Evolutionary conservation across 495 filamentous ascomycete genomes (phyloP), one percentile per base, ranked within the genome.

Genomic region (Halenospora varia): DNA sequence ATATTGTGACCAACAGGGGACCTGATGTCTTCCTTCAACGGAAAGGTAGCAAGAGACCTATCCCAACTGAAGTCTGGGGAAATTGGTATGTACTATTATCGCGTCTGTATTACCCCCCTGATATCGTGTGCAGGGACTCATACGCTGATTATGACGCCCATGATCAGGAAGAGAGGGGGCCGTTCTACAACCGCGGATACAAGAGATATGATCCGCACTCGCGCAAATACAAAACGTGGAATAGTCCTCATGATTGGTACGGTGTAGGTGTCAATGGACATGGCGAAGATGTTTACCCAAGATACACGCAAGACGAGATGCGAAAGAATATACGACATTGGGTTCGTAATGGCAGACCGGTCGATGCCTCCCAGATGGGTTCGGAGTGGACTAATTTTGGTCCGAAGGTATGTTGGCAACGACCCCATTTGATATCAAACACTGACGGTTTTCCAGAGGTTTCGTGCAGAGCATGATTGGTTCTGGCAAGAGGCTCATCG

Each of bases 11-110:
- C 2, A 68, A 68, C 41, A 71, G 65, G 54, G 76, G 75, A 4
- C 75, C 76, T 1, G 75, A 78, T 59, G 74, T 79, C 1, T 77
- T 70, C 42, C 58, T 78, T 22, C 50, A 57, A 25, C 56, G 55
- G 13, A 23, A 60, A 41, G 45, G 54, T 23, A 58, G 51, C 39
- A 25, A 3, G 25, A 35, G 29, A 0, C 58, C 63, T 25, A 65
- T 65, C 52, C 45, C 15, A 10, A 40, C 60, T 3, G 63, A 62
- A 4, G 2, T 15, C 17, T 65, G 63, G 63, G 62, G 59, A 15
- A 65, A 65, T 40, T 65, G 63, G 63, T 61, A 56, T 17, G 17
- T 22, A 11, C 18, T 25, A 8, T 3, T 24, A 15, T 49, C 47
- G 10, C 11, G n/a, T n/a, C 6, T 25, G 20, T 13, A 24, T 10